A percentile compares a stretch with the other conserved stretches of the same genome.
phyloP scores from a whole-genome alignment of 768 basidiomycete species.

The Exsudoporus frostii region DNA sequence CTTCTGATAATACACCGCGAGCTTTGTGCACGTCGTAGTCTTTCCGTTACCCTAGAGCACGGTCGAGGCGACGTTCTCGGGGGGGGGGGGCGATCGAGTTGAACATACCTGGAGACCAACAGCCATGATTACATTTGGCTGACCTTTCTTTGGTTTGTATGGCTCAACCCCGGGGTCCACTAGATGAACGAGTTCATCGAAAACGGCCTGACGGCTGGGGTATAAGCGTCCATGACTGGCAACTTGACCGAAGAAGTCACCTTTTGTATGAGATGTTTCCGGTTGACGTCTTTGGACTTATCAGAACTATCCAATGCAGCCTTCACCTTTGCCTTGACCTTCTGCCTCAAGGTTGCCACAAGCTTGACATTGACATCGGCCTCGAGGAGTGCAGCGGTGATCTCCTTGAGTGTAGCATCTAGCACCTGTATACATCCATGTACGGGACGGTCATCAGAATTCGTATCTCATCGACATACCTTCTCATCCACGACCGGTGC shows the following conservation, averaged over 20 bases:
- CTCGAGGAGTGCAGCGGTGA: slow-evolving; percentile 90
- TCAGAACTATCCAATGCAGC: slow-evolving; percentile 69
- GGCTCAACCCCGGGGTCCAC: slow-evolving; percentile 96
- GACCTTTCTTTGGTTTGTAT: slow-evolving; percentile 95
- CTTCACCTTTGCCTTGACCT: slow-evolving; percentile 90
- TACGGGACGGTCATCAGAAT: background rate
- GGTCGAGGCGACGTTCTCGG: background rate
- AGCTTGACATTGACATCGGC: slow-evolving; percentile 98
- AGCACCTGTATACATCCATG: slow-evolving; percentile 68
- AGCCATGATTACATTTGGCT: slow-evolving; percentile 93
- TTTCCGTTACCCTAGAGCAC: slow-evolving; percentile 85
- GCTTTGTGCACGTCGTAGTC: slow-evolving; percentile 98
- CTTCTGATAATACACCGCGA: slow-evolving; percentile 96
- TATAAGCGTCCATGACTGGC: slow-evolving; percentile 8
- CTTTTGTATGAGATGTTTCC: slow-evolving; percentile 90
- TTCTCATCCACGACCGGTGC: slow-evolving; percentile 90
- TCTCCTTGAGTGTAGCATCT: slow-evolving; percentile 91
- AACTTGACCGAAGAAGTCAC: slow-evolving; percentile 35
- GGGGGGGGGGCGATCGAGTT: background rate
- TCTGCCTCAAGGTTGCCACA: slow-evolving; percentile 79
- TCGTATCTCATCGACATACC: slow-evolving; percentile 39
- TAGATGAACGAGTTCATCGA: slow-evolving; percentile 91
- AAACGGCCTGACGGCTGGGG: slow-evolving; percentile 66
- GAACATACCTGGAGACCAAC: slow-evolving; percentile 84
- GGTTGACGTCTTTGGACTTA: slow-evolving; percentile 75